Evolutionary conservation across 495 filamentous ascomycete genomes (phyloP).

Genomic region (Aspergillus ostianus): DNA sequence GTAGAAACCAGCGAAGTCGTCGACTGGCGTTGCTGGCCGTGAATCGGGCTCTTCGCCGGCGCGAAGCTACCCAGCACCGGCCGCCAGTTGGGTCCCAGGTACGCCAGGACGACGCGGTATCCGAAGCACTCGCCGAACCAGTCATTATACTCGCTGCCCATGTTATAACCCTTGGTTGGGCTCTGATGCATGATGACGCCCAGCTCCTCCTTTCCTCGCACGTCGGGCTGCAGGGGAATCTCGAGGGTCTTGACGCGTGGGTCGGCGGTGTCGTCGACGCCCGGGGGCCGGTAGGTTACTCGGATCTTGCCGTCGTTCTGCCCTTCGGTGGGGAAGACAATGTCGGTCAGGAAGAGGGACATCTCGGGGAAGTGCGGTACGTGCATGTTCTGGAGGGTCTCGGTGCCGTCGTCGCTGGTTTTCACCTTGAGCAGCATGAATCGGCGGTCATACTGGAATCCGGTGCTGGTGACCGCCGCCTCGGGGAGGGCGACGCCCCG

Average conservation of each 20-base stretch:
- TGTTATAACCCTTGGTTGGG: slow-evolving; percentile 61
- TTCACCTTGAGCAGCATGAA: slow-evolving; percentile 71
- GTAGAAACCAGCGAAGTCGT: slow-evolving; percentile 6
- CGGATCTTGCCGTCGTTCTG: slow-evolving; percentile 40
- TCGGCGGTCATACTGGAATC: slow-evolving; percentile 71
- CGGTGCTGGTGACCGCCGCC: slow-evolving; percentile 60
- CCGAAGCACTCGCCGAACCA: slow-evolving; percentile 78
- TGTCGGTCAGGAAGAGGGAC: slow-evolving; percentile 62
- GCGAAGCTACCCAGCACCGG: slow-evolving; percentile 60
- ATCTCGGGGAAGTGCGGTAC: slow-evolving; percentile 62
- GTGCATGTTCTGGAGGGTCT: slow-evolving; percentile 63
- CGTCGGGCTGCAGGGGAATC: slow-evolving; percentile 60
- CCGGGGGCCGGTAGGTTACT: slow-evolving; percentile 54
- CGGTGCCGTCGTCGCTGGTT: slow-evolving; percentile 26
- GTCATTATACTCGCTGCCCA: slow-evolving; percentile 61
- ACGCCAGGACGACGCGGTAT: slow-evolving; percentile 63
- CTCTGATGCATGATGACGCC: slow-evolving; percentile 63
- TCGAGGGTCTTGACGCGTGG: slow-evolving; percentile 36
- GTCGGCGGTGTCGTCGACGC: slow-evolving; percentile 16
- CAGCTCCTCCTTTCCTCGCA: slow-evolving; percentile 46
- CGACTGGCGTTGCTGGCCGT: slow-evolving; percentile 1
- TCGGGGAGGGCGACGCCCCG: slow-evolving; percentile 57
- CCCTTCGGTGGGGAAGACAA: slow-evolving; percentile 37
- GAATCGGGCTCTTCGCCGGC: slow-evolving; percentile 29
- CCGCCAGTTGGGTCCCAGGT: slow-evolving; percentile 62